These are phyloP conservation scores for Scheffersomyces lignicola DNA, from an alignment of 1,139 yeast genomes.

Conservation along the genomic window DNA sequence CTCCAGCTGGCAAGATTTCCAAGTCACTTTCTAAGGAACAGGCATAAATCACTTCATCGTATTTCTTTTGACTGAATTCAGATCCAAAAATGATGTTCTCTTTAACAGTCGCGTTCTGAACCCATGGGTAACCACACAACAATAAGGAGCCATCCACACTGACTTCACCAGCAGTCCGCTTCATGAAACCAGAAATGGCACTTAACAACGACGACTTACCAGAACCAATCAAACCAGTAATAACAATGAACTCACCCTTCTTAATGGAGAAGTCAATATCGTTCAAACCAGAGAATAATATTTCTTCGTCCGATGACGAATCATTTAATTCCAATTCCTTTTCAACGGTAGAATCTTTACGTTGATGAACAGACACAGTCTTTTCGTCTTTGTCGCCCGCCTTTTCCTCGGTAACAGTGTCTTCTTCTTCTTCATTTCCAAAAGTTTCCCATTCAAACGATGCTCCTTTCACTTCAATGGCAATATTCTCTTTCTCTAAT, in stretches of 20 bases:
- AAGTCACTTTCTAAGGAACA: slow-evolving; percentile 41
- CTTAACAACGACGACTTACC: slow-evolving; percentile 67
- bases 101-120: slow-evolving; percentile 43
- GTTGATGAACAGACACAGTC: neutral
- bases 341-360: slow-evolving; percentile 6
- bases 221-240: slow-evolving; percentile 73
- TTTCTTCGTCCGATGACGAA: slow-evolving; percentile 7
- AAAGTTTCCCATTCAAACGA: slow-evolving; percentile 67
- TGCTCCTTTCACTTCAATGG: slow-evolving; percentile 52
- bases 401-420: slow-evolving; percentile 10
- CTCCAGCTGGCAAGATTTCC: slow-evolving; percentile 42
- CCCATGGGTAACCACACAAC: slow-evolving; percentile 55
- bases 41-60: slow-evolving; percentile 30
- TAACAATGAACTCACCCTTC: slow-evolving; percentile 61
- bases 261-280: slow-evolving; percentile 19
- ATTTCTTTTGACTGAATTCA: slow-evolving; percentile 24
- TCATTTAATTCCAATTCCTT: slow-evolving; percentile 3
- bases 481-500: slow-evolving; percentile 26
- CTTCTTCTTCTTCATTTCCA: slow-evolving; percentile 16
- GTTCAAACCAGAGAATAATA: slow-evolving; percentile 14
- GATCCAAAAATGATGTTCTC: slow-evolving; percentile 40
- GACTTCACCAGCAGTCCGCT: slow-evolving; percentile 38
- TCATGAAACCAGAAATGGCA: slow-evolving; percentile 58
- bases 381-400: slow-evolving; percentile 5
- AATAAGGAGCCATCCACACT: slow-evolving; percentile 38